These are phyloP conservation scores for Tremellales sp. DNA, from an alignment of 1,284 basidiomycete genomes.

Conservation along the genomic window DNA sequence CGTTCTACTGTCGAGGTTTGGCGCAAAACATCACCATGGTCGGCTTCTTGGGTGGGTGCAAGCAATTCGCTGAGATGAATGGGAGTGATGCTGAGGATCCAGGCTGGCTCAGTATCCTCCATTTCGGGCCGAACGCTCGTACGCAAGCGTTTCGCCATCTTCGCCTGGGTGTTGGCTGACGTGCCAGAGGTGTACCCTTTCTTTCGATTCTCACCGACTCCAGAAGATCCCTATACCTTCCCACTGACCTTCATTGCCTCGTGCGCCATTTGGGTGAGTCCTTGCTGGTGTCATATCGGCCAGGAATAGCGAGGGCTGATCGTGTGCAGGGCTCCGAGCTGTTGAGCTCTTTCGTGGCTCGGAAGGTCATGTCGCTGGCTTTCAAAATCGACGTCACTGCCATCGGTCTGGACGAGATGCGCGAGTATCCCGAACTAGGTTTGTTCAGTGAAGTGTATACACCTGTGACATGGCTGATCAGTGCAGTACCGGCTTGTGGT, in stretches of 20 bases:
- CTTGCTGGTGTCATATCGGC: too few species aligned
- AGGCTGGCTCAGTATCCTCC: conserved; percentile 52
- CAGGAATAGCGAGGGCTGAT: not conserved
- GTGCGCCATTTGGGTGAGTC: conserved; percentile 53
- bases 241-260: conserved; percentile 55
- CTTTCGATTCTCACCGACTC: conserved; percentile 52
- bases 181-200: conserved; percentile 53
- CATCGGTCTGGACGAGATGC: conserved; percentile 54
- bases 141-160: conserved; percentile 1
- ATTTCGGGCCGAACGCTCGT: conserved; percentile 54
- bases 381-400: conserved; percentile 54
- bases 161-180: not conserved
- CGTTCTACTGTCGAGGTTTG: conserved; percentile 54
- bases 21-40: conserved; percentile 57
- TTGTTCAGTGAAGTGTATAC: too few species aligned
- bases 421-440: conserved; percentile 52
- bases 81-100: not conserved
- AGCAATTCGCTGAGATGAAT: not conserved
- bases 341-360: conserved; percentile 51
- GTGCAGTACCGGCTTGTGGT: conserved; percentile 40
- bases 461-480: not conserved
- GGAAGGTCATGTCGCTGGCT: conserved; percentile 48
- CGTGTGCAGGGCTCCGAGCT: conserved; percentile 51
- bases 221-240: conserved; percentile 58
- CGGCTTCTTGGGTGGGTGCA: conserved; percentile 46